Conservation (phyloP, 192 early-diverging fungal species). For the Coemansia furcata region DNA sequence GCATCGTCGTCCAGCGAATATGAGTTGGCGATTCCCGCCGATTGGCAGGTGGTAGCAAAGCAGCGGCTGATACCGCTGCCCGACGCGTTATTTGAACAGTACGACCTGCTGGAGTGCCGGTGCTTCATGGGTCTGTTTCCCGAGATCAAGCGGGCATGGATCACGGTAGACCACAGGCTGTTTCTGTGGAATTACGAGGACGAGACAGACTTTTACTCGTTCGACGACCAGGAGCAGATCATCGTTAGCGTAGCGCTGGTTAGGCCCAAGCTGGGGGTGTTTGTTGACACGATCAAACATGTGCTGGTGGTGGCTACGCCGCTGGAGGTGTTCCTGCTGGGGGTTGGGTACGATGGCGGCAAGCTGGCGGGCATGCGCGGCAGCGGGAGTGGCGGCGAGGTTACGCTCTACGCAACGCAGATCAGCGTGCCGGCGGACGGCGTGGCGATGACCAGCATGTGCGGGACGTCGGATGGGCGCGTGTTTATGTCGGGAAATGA, state of each 20-base stretch:
- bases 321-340: conserved; percentile 78
- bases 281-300: conserved; percentile 79
- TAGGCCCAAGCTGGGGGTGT: conserved; percentile 71
- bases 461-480: conserved; percentile 75
- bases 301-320: conserved; percentile 87
- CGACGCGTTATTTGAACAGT: conserved; percentile 72
- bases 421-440: conserved; percentile 77
- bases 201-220: conserved; percentile 66
- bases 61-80: conserved; percentile 69
- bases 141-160: conserved; percentile 87
- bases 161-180: conserved; percentile 83
- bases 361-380: conserved; percentile 17
- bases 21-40: conserved; percentile 39
- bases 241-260: conserved; percentile 84
- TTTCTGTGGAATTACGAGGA: conserved; percentile 92
- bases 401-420: conserved; percentile 78
- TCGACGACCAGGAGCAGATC: conserved; percentile 85
- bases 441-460: conserved; percentile 76
- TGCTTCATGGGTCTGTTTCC: conserved; percentile 90
- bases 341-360: conserved; percentile 56
- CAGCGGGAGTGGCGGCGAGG: conserved; percentile 33
- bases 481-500: conserved; percentile 90
- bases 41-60: conserved; percentile 58
- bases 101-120: conserved; percentile 70
- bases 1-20: conserved; percentile 59